phyloP scores from a whole-genome alignment of 768 basidiomycete species.

The Rhizopogon salebrosus region DNA sequence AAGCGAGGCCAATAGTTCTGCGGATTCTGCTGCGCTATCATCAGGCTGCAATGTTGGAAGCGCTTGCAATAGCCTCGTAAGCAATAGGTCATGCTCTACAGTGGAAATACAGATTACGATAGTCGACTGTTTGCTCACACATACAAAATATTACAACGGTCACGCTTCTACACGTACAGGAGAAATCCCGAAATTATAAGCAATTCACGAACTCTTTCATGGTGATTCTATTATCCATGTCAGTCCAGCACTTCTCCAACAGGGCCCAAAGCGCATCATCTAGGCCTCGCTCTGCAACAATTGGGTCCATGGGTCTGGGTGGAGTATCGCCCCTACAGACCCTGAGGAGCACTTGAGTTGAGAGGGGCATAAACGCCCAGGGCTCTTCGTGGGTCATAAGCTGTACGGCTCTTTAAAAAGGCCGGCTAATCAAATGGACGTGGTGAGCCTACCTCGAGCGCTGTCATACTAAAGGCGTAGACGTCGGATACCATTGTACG shows the following conservation, averaged over 20 bases:
- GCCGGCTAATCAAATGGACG: not conserved
- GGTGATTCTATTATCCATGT: conserved; percentile 31
- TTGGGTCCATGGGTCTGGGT: conserved; percentile 31
- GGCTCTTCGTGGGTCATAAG: conserved; percentile 51
- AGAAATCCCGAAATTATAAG: not conserved
- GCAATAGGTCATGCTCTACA: not conserved
- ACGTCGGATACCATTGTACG: conserved; percentile 46
- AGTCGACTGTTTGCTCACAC: not conserved
- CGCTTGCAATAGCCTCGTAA: not conserved
- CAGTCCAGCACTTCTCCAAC: conserved; percentile 40
- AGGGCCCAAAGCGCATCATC: conserved; percentile 42
- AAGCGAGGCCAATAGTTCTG: not conserved
- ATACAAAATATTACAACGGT: not conserved
- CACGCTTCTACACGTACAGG: no score
- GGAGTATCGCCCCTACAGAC: conserved; percentile 38
- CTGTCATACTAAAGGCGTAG: conserved; percentile 53
- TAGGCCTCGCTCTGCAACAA: conserved; percentile 35
- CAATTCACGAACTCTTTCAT: conserved; percentile 29
- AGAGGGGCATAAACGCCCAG: conserved; percentile 42
- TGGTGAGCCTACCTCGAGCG: conserved; percentile 39
- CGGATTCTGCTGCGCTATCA: not conserved
- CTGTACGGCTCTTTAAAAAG: conserved; percentile 20
- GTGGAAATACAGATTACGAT: not conserved
- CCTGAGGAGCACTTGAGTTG: conserved; percentile 45
- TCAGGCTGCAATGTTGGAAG: not conserved